These are phyloP conservation scores for Neurospora sp. DNA, from an alignment of 495 filamentous ascomycete species.

Conservation along the genomic window DNA sequence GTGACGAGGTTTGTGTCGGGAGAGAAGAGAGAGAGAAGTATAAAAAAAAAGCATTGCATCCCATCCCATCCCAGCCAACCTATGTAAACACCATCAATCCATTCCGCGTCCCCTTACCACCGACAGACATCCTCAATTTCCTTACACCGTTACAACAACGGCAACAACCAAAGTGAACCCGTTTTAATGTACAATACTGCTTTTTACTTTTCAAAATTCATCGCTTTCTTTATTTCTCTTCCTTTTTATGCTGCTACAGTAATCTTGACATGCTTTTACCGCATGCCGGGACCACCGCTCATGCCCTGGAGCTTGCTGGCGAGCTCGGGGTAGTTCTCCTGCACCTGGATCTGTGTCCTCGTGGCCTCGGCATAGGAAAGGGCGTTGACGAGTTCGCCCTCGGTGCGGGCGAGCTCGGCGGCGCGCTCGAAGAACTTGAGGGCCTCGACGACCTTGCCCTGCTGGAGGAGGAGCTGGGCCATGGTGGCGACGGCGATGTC, in stretches of 20 bases:
- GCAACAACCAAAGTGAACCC: background rate
- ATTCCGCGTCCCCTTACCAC: background rate
- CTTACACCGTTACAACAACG: background rate
- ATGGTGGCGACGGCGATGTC: constrained; percentile 99
- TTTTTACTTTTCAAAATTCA: background rate
- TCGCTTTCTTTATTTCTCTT: background rate
- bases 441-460: constrained; percentile 91
- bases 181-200: background rate
- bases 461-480: constrained; percentile 96
- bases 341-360: constrained; percentile 90
- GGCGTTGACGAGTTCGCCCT: constrained; percentile 91
- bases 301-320: constrained; percentile 73
- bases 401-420: constrained; percentile 88
- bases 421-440: constrained; percentile 96
- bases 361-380: constrained; percentile 97
- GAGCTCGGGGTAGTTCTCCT: constrained; percentile 96
- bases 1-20: background rate
- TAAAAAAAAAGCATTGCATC: background rate
- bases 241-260: background rate
- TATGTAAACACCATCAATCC: background rate
- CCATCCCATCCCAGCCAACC: background rate
- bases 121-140: background rate
- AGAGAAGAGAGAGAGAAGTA: background rate
- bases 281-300: constrained; percentile 27
- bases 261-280: constrained; percentile 8